Conservation (phyloP, 768 basidiomycete species). For the Vararia minispora region DNA sequence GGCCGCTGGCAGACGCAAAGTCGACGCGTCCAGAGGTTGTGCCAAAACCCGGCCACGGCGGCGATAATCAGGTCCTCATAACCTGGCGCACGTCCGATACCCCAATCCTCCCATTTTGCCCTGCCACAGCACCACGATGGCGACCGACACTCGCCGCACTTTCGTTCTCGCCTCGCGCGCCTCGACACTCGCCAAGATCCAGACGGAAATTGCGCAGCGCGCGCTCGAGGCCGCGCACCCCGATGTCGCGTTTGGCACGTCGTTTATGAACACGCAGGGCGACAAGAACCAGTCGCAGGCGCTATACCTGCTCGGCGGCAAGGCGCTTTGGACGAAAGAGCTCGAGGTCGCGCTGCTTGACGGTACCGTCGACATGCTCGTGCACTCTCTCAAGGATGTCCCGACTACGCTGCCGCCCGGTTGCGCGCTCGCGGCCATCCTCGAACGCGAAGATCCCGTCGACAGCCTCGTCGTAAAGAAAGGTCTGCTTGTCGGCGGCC, state of each 20-base stretch:
- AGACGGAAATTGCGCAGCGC: slow-evolving; percentile 72
- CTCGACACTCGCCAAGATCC: slow-evolving; percentile 82
- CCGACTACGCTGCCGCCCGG: slow-evolving; percentile 80
- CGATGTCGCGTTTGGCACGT: slow-evolving; percentile 33
- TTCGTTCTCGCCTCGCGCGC: slow-evolving; percentile 77
- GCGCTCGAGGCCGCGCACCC: slow-evolving; percentile 51
- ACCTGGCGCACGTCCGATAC: too few species aligned
- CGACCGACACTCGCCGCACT: too few species aligned
- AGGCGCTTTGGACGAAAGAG: slow-evolving; percentile 92
- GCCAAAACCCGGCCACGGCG: too few species aligned
- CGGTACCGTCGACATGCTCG: slow-evolving; percentile 75
- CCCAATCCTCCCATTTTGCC: too few species aligned
- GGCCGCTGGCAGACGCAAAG: too few species aligned
- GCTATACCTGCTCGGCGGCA: slow-evolving; percentile 84
- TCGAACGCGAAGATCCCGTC: slow-evolving; percentile 79
- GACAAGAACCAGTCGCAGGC: slow-evolving; percentile 87
- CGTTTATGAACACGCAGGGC: slow-evolving; percentile 61
- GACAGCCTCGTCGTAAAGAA: slow-evolving; percentile 83
- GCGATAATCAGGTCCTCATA: too few species aligned
- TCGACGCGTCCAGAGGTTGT: too few species aligned
- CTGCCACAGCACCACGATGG: too few species aligned
- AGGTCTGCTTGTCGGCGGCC: slow-evolving; percentile 28
- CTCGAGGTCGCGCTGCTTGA: slow-evolving; percentile 77
- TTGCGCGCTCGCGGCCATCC: slow-evolving; percentile 75
- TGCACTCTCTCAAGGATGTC: slow-evolving; percentile 90